Conservation (phyloP, 768 basidiomycete species). For the Tricholoma furcatifolium region DNA sequence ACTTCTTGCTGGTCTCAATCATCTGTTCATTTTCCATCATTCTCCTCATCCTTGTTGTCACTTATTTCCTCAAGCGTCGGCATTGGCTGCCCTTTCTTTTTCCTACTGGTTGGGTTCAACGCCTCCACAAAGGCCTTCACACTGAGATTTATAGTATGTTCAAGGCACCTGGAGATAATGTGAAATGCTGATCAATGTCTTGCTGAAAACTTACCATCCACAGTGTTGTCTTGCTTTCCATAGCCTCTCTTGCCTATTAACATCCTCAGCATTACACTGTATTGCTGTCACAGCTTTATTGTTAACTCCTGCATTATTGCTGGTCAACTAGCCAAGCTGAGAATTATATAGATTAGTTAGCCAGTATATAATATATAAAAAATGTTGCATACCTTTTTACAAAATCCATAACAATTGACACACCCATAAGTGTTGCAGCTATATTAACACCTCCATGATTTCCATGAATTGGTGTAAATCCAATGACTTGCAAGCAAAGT, state of each 20-base stretch:
- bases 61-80: slow-evolving; percentile 3
- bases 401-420: slow-evolving; percentile 5
- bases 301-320: slow-evolving; percentile 28
- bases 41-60: slow-evolving; percentile 14
- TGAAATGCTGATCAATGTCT: neutral
- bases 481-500: slow-evolving; percentile 5
- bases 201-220: slow-evolving; percentile 15
- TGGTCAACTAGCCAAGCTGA: slow-evolving; percentile 30
- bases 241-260: slow-evolving; percentile 3
- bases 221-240: slow-evolving; percentile 22
- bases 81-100: slow-evolving; percentile 1
- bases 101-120: slow-evolving; percentile 16
- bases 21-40: slow-evolving; percentile 7
- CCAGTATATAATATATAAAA: neutral
- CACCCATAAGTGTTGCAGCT: neutral
- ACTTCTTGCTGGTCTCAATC: slow-evolving; percentile 11
- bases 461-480: slow-evolving; percentile 7
- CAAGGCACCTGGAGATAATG: slow-evolving; percentile 27
- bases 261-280: slow-evolving; percentile 10
- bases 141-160: slow-evolving; percentile 28
- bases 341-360: neutral
- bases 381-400: slow-evolving; percentile 1
- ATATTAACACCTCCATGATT: slow-evolving; percentile 10
- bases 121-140: slow-evolving; percentile 26
- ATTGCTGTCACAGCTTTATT: slow-evolving; percentile 21